Base-by-base conservation (phyloP, 331 rosid species). In the Prunus yedoensis region DNA sequence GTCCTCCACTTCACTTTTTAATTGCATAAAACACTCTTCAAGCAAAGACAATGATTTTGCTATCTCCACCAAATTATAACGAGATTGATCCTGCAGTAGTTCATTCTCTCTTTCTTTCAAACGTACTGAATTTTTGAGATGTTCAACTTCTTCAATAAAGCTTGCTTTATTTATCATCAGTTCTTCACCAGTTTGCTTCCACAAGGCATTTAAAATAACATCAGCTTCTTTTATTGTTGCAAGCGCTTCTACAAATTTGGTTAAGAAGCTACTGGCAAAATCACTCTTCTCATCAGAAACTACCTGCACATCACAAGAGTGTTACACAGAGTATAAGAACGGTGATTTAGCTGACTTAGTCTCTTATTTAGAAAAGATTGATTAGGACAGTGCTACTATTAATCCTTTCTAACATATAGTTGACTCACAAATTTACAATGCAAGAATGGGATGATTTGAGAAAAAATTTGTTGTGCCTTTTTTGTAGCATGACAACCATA, bases 151-250 rank as follows among this genome's bases (percentile, higher is more conserved):
- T 59, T 89, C 81, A 64, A 68, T 79, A 80, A 91, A 80, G 82
- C 77, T 86, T 75, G 80, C 88, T 84, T 77, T 87, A 81, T 91
- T 93, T 23, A 75, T 59, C 86, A 79, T 83, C 74, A 86, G 78
- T 66, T 89, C 79, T 77, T 90, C 93, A 60, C 91, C 70, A 47
- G 84, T 80, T 82, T 87, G 93, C 88, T 89, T 88, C 94, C 89
- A 90, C 84, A 94, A 89, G 75, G 96, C 91, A 85, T 87, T 87
- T 69, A 94, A 81, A 77, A 87, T 87, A 50, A 83, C 64, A 90
- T 94, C 98, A 56, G 96, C 97, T 80, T 91, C 98, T 77, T 79
- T 87, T 53, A 91, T 87, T 51, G 90, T 88, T 17, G 80, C 83
- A 72, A 82, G 85, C 47, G 93, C 59, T 85, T 94, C 93, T 86